phyloP scores from a whole-genome alignment of 2,329 filamentous ascomycete genomes.

The Myriosclerotinia scirpicola region DNA sequence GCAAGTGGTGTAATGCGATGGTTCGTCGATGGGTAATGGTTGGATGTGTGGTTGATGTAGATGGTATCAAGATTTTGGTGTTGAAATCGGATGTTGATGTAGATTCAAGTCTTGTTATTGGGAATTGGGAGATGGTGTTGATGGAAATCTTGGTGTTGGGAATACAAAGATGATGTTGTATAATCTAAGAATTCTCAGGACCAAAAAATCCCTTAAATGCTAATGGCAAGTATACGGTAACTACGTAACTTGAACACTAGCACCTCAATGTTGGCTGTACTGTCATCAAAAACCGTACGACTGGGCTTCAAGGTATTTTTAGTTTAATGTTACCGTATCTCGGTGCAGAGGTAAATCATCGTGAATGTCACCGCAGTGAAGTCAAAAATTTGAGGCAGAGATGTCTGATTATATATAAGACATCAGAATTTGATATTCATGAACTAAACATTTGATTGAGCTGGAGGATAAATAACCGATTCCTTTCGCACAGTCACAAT shows the following conservation, averaged over 20 bases:
- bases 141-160: background rate
- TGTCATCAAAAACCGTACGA: background rate
- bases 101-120: no score
- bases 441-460: background rate
- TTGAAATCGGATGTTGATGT: background rate
- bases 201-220: background rate
- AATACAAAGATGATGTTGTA: background rate
- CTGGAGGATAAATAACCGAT: background rate
- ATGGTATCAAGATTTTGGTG: background rate
- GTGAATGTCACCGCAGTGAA: background rate
- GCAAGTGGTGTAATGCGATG: no score
- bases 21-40: background rate
- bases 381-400: background rate
- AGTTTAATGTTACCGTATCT: background rate
- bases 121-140: background rate
- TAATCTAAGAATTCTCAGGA: background rate
- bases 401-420: background rate
- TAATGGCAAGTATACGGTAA: background rate
- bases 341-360: background rate
- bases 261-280: background rate
- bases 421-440: background rate
- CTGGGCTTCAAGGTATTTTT: background rate
- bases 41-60: background rate
- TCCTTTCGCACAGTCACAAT: background rate
- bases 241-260: background rate